phyloP scores from a whole-genome alignment of 306 rosid genomes.

The Canavalia ensiformis region DNA sequence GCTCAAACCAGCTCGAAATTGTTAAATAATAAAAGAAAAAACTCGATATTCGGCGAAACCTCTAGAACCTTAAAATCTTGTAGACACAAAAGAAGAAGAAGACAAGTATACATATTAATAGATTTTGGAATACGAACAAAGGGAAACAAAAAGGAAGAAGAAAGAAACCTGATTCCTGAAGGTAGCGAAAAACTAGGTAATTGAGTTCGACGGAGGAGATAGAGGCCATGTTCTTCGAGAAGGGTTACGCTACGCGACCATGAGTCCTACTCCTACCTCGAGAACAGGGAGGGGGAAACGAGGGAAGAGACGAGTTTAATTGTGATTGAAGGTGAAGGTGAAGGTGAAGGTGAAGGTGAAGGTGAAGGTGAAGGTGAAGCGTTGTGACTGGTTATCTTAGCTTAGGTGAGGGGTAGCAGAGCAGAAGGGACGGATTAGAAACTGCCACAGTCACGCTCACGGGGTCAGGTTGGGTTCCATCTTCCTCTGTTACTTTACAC shows the following conservation, averaged over 20 bases:
- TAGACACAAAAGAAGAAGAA: background rate
- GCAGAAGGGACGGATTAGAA: conserved; percentile 4
- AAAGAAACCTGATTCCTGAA: conserved; percentile 86
- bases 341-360: background rate
- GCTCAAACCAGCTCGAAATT: conserved; percentile 36
- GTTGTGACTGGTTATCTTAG: background rate
- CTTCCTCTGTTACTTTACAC: conserved; percentile 37
- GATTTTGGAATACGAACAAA: background rate
- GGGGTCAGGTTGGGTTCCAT: conserved; percentile 10
- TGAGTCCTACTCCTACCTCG: conserved; percentile 28
- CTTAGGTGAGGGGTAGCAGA: background rate
- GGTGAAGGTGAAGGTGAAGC: background rate
- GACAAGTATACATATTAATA: background rate
- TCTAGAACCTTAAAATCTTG: conserved; percentile 36
- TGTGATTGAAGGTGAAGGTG: background rate
- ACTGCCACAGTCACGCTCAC: conserved; percentile 34
- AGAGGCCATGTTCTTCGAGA: conserved; percentile 62
- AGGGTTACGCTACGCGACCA: conserved; percentile 54
- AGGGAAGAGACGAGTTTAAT: background rate
- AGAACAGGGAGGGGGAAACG: background rate
- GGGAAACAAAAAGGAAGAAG: too few relatives aligned
- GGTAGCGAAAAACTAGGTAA: conserved; percentile 87
- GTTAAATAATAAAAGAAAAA: background rate
- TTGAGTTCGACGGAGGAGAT: conserved; percentile 88
- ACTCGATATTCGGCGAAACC: conserved; percentile 23